Evolutionary conservation across 2,329 filamentous ascomycete genomes (phyloP).

Genomic region (Botrytis cinerea): DNA sequence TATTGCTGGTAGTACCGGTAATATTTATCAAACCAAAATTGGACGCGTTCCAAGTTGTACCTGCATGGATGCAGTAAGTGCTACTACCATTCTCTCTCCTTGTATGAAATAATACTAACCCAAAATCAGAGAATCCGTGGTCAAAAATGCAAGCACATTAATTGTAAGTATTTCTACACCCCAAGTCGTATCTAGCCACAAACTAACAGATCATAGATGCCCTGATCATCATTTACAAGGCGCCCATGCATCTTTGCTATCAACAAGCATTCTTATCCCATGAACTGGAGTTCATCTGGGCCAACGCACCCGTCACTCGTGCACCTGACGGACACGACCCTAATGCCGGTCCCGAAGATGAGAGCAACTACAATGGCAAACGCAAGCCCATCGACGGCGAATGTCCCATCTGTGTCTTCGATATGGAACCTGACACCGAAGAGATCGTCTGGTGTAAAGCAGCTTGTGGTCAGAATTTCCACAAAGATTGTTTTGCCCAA

Average conservation of each 20-base stretch:
- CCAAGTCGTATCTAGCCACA: too few relatives aligned
- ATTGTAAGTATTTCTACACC: constrained; percentile 23
- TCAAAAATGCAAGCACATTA: constrained; percentile 34
- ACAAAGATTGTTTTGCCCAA: constrained; percentile 54
- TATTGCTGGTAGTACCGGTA: constrained; percentile 33
- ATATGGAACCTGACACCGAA: constrained; percentile 41
- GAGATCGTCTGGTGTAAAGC: constrained; percentile 58
- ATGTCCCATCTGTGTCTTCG: constrained; percentile 32
- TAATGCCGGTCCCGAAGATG: constrained; percentile 22
- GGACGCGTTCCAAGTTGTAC: constrained; percentile 28
- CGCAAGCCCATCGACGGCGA: constrained; percentile 33
- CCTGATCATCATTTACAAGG: constrained; percentile 32
- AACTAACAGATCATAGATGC: constrained; percentile 24
- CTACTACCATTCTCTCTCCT: background rate
- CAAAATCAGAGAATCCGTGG: constrained; percentile 27
- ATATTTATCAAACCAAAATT: constrained; percentile 29
- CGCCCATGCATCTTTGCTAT: constrained; percentile 29
- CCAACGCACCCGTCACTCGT: constrained; percentile 29
- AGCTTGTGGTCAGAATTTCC: constrained; percentile 58
- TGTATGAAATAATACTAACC: background rate
- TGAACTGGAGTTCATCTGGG: constrained; percentile 30
- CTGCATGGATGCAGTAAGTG: constrained; percentile 34
- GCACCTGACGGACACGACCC: constrained; percentile 22
- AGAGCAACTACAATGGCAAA: constrained; percentile 26
- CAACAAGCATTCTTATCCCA: constrained; percentile 29